Conservation (phyloP, 2,329 filamentous ascomycete species). For the Neobulgaria alba region DNA sequence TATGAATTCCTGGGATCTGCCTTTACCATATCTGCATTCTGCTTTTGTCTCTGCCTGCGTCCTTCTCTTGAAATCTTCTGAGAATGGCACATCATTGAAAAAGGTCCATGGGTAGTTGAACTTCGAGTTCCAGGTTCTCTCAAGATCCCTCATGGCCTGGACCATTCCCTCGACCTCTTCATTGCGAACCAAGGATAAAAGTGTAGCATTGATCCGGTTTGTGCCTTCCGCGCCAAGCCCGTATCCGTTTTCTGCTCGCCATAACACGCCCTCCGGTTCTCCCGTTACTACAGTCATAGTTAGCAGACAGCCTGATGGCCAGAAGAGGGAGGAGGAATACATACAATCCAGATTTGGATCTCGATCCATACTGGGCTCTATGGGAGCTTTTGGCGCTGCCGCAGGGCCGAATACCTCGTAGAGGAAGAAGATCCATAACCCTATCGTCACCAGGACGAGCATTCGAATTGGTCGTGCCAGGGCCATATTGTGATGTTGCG, state of each 20-base stretch:
- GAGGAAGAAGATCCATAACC: constrained; percentile 71
- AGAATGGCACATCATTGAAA: constrained; percentile 93
- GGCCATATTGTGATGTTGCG: constrained; percentile 52
- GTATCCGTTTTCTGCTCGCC: constrained; percentile 69
- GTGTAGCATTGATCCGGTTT: constrained; percentile 84
- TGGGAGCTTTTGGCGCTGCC: constrained; percentile 32
- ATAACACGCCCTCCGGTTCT: constrained; percentile 72
- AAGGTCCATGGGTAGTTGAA: constrained; percentile 99
- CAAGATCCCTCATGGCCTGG: constrained; percentile 81
- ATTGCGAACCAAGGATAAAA: constrained; percentile 87
- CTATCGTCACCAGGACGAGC: constrained; percentile 60
- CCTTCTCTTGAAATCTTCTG: constrained; percentile 80
- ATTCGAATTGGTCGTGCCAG: constrained; percentile 78
- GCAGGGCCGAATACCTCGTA: constrained; percentile 62
- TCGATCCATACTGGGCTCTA: constrained; percentile 53
- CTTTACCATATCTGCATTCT: constrained; percentile 70
- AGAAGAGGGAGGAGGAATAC: background rate
- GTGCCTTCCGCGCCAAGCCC: constrained; percentile 65
- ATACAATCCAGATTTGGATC: constrained; percentile 85
- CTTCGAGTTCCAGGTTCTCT: constrained; percentile 93
- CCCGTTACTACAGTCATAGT: constrained; percentile 54
- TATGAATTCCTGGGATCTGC: too few relatives aligned
- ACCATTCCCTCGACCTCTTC: constrained; percentile 79
- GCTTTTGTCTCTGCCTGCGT: constrained; percentile 81
- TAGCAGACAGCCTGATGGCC: constrained; percentile 4